These are phyloP conservation scores for Yamadazyma trypodendri DNA, from an alignment of 1,139 yeast species.

Conservation along the genomic window DNA sequence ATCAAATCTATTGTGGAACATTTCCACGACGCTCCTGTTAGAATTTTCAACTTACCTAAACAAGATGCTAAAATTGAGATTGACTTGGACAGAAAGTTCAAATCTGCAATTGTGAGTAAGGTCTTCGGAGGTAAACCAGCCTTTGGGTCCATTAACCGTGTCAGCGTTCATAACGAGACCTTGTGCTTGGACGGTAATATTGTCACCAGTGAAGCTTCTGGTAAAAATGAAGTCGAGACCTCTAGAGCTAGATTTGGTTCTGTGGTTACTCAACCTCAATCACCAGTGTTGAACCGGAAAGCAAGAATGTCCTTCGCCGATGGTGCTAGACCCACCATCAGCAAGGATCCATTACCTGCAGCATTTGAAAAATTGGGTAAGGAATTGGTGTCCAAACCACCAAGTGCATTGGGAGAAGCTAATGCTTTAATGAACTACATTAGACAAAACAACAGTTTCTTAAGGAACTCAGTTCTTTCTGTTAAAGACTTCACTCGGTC, in stretches of 20 bases:
- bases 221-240: constrained; percentile 49
- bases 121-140: constrained; percentile 50
- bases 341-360: constrained; percentile 30
- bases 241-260: constrained; percentile 42
- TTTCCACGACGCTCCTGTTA: constrained; percentile 79
- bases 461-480: constrained; percentile 82
- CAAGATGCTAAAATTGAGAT: constrained; percentile 78
- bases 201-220: constrained; percentile 56
- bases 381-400: constrained; percentile 72
- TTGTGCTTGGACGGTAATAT: constrained; percentile 82
- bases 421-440: constrained; percentile 74
- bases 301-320: constrained; percentile 49
- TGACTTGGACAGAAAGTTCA: constrained; percentile 69
- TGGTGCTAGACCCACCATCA: constrained; percentile 45
- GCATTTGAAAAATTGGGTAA: constrained; percentile 63
- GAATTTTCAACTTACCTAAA: constrained; percentile 79
- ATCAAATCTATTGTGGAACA: constrained; percentile 69
- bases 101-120: constrained; percentile 44
- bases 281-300: constrained; percentile 44
- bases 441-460: constrained; percentile 81
- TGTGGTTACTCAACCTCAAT: constrained; percentile 46
- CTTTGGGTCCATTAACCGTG: constrained; percentile 86
- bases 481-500: constrained; percentile 84
- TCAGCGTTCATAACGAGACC: constrained; percentile 72
- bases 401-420: constrained; percentile 69